Evolutionary conservation across 2,329 filamentous ascomycete species (phyloP).

Genomic region (Trichoderma guizhouense): DNA sequence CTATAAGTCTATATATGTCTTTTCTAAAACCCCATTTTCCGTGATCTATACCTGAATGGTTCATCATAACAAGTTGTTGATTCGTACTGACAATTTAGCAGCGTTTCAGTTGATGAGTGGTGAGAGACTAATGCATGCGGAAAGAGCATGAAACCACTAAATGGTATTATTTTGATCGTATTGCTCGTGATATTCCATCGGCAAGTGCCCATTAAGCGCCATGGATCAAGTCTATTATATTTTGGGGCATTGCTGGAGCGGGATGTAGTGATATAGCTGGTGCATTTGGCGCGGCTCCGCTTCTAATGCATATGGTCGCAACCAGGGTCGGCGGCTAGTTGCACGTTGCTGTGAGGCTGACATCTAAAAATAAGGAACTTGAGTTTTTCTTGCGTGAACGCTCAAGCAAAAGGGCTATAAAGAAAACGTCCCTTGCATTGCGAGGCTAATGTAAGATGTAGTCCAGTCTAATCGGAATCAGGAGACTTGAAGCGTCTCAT

Average conservation of each 20-base stretch:
- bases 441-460: background rate
- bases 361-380: background rate
- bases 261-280: background rate
- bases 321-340: background rate
- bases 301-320: background rate
- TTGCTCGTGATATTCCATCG: background rate
- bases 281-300: background rate
- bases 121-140: background rate
- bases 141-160: background rate
- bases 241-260: background rate
- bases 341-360: background rate
- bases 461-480: background rate
- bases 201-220: background rate
- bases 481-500: background rate
- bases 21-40: background rate
- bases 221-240: background rate
- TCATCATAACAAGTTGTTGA: background rate
- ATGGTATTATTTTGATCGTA: background rate
- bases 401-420: rapidly evolving
- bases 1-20: background rate
- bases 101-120: background rate
- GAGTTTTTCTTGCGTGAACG: background rate
- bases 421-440: background rate
- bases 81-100: background rate
- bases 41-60: background rate